Conservation (phyloP, 768 basidiomycete species). For the Boletus rubroflammeus region DNA sequence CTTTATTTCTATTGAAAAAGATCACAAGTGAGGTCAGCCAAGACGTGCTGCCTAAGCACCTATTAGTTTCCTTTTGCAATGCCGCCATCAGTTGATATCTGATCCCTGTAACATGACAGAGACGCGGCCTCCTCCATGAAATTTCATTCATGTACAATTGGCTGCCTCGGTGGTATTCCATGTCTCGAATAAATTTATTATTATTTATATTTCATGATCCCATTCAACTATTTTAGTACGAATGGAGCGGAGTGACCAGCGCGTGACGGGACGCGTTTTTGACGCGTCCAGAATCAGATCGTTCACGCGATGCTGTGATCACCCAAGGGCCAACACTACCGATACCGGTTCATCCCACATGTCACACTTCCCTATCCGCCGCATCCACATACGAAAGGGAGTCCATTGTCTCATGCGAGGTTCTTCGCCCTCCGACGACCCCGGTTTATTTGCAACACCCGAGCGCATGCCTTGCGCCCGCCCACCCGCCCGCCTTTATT, state of each 20-base stretch:
- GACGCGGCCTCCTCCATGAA: slow-evolving; percentile 5
- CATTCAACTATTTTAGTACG: slow-evolving; percentile 3
- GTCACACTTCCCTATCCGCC: slow-evolving; percentile 20
- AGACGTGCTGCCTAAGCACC: neutral
- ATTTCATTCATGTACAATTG: slow-evolving; percentile 7
- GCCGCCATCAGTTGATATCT: slow-evolving; percentile 11
- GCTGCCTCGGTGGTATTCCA: slow-evolving; percentile 15
- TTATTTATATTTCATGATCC: neutral
- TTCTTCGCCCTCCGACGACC: slow-evolving; percentile 20
- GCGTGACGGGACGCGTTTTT: slow-evolving; percentile 26
- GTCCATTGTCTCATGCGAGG: slow-evolving; percentile 25
- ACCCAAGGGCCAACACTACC: slow-evolving; percentile 3
- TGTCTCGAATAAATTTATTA: slow-evolving; percentile 13
- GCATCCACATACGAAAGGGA: slow-evolving; percentile 14
- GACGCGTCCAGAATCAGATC: slow-evolving; percentile 21
- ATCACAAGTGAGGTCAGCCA: neutral
- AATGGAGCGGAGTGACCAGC: slow-evolving; percentile 18
- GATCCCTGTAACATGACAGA: neutral
- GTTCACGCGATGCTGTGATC: slow-evolving; percentile 13
- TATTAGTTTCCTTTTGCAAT: neutral
- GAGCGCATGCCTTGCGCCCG: slow-evolving; percentile 13
- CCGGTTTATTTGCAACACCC: slow-evolving; percentile 28
- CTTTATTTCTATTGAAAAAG: neutral
- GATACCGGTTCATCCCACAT: slow-evolving; percentile 7
- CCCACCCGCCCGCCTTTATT: slow-evolving; percentile 19